Conservation (phyloP, 805 yeast species). For the Kodamaea sagamina region DNA sequence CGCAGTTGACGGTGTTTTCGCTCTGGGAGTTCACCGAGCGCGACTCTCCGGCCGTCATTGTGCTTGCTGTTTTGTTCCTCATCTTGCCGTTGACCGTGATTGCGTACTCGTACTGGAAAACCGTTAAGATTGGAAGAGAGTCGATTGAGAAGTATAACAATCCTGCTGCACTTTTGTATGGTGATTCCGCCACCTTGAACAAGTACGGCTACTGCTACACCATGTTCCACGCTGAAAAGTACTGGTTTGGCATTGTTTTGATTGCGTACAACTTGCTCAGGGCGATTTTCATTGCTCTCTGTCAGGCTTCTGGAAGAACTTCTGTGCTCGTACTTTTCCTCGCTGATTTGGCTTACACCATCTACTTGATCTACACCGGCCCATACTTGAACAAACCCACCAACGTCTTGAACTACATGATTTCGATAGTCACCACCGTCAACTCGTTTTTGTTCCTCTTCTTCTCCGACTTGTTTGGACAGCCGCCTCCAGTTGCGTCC, state of each 20-base stretch:
- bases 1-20: slow-evolving; percentile 75
- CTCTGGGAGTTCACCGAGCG: slow-evolving; percentile 82
- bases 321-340: slow-evolving; percentile 78
- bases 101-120: slow-evolving; percentile 66
- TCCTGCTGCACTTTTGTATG: slow-evolving; percentile 86
- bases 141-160: slow-evolving; percentile 66
- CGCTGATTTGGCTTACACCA: slow-evolving; percentile 70
- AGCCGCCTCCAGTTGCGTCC: slow-evolving; percentile 74
- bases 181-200: slow-evolving; percentile 68
- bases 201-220: slow-evolving; percentile 89
- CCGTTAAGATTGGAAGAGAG: slow-evolving; percentile 58
- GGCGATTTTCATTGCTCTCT: slow-evolving; percentile 71
- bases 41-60: slow-evolving; percentile 89
- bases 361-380: slow-evolving; percentile 57
- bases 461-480: slow-evolving; percentile 82
- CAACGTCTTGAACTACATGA: slow-evolving; percentile 70
- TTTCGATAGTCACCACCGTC: slow-evolving; percentile 68
- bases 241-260: slow-evolving; percentile 79
- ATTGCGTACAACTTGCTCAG: slow-evolving; percentile 64
- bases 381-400: slow-evolving; percentile 87
- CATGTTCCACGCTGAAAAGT: slow-evolving; percentile 77
- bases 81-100: slow-evolving; percentile 60
- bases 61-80: slow-evolving; percentile 72
- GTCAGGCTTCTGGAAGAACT: slow-evolving; percentile 79
- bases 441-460: slow-evolving; percentile 85